Base-by-base conservation (phyloP, 1,284 basidiomycete genomes). In the Caloboletus firmus region DNA sequence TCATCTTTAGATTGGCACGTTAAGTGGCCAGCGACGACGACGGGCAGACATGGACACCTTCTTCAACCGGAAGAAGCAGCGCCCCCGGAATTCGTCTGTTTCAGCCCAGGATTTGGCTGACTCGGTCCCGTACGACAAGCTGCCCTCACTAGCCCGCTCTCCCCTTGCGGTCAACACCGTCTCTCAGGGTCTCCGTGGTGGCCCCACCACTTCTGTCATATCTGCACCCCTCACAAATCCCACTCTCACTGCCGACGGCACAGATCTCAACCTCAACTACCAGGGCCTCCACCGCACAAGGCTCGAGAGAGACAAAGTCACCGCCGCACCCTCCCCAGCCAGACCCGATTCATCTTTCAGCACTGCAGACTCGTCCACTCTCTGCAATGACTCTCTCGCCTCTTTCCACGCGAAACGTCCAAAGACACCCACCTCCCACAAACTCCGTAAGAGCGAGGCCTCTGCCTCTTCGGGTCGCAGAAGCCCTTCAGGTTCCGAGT, bases 191-290 rank as follows among this genome's bases (percentile, higher is more conserved):
- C 67, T 84, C 41, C 76, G 81, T 64, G 77, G 77, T 32, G 63
- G 49, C 37, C 59, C 61, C 2, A 54, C 45, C 42, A 69, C 68
- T 18, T 60, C 67, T 22, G 62, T 51, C 45, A 91, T 91, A 57
- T 90, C 87, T 39, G 88, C 88, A 5, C 89, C 89, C 6, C 84
- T 85, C 62, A 89, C 89, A 17, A 91, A 91, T 64, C 89, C 89
- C 13, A 82, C 83, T 10, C 79, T 91, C 49, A 89, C 87, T 4
- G 56, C 78, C 51, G 76, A 79, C 63, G 88, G 89, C 45, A 84
- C 84, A 13, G 87, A 88, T 59, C 72, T 89, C 62, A 80, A 88
- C 58, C 71, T 87, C 62, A 81, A 84, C 64, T 81, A 76, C 63
- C 63, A 59, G 55, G 74, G 75, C 20, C 70, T 81, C 60, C 74